Percentiles rank a stretch among this genome's conserved stretches.
Evolutionary conservation across 2,329 filamentous ascomycete genomes (phyloP).

Genomic region (Neoscytalidium dimidiatum): DNA sequence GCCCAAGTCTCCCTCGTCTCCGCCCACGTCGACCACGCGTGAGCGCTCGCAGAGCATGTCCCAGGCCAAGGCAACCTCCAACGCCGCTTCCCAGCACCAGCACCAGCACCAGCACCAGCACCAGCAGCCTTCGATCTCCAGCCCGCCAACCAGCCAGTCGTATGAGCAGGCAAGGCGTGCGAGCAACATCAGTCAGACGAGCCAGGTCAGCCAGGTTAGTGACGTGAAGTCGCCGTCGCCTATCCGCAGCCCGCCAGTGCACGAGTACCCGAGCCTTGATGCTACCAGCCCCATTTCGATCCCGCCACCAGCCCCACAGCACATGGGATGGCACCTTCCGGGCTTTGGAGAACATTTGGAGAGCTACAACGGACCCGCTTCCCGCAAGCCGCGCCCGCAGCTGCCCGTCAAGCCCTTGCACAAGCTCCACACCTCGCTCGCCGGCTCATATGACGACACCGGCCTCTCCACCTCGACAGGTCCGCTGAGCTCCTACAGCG

Average conservation of each 20-base stretch:
- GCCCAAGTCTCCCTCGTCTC: constrained; percentile 43
- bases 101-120: not conserved
- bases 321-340: constrained; percentile 40
- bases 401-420: constrained; percentile 44
- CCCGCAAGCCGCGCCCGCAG: constrained; percentile 41
- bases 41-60: constrained; percentile 12
- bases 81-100: not conserved
- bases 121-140: not conserved
- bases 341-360: constrained; percentile 42
- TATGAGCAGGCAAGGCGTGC: not conserved
- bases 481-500: constrained; percentile 49
- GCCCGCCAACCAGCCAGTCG: not conserved
- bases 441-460: constrained; percentile 43
- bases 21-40: constrained; percentile 26
- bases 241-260: constrained; percentile 22
- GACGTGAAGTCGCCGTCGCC: constrained; percentile 19
- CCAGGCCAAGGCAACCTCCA: not conserved
- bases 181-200: constrained; percentile 4
- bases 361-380: constrained; percentile 33
- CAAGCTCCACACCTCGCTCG: constrained; percentile 44
- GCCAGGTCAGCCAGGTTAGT: not conserved
- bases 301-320: constrained; percentile 35
- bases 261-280: constrained; percentile 39
- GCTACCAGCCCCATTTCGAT: constrained; percentile 44
- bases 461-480: constrained; percentile 47